Base-by-base conservation (phyloP, 768 basidiomycete species). In the Leccinum arenicola region DNA sequence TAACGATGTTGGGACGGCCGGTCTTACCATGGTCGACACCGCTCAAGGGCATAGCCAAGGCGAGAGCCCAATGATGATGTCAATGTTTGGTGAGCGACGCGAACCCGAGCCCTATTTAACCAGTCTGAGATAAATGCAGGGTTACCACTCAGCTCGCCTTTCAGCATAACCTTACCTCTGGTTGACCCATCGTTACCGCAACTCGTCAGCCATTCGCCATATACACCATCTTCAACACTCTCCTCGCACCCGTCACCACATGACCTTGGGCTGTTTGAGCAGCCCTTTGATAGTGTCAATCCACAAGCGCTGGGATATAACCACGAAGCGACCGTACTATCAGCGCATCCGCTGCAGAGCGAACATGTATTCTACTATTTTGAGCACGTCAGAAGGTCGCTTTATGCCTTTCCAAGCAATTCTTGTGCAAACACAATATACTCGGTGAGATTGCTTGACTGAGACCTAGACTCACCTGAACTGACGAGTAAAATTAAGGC, bases 331-430 rank as follows among this genome's bases (percentile, higher is more conserved):
- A 55, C 57, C 31, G 57, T 64, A 14, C 61, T 79, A 55, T 60
- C 74, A 27, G 73, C 73, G 43, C 79, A 82, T 61, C 76, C 74
- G 56, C 70, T 81, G 43, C 82, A 84, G 63, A 78, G 81, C 56
- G 82, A 85, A 38, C 81, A 85, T 61, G 82, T 89, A 54, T 75
- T 85, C 64, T 88, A 91, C 72, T 92, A 91, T 72, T 91, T 93
- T 69, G 82, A 84, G 54, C 79, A 86, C 60, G 86, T 91, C 60
- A 83, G 84, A 21, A 82, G 82, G 64, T 75, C 85, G 58, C 85
- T 90, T 66, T 85, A 83, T 63, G 77, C 84, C 43, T 89, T 90
- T 68, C 80, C 84, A 38, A 82, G 83, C 11, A 84, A 84, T 59
- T 70, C 80, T 8, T 79, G 88, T 54, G 82, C 85, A 31, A 84